These are phyloP conservation scores for Colletotrichum graminicola DNA, from an alignment of 2,329 filamentous ascomycete species.

Conservation along the genomic window DNA sequence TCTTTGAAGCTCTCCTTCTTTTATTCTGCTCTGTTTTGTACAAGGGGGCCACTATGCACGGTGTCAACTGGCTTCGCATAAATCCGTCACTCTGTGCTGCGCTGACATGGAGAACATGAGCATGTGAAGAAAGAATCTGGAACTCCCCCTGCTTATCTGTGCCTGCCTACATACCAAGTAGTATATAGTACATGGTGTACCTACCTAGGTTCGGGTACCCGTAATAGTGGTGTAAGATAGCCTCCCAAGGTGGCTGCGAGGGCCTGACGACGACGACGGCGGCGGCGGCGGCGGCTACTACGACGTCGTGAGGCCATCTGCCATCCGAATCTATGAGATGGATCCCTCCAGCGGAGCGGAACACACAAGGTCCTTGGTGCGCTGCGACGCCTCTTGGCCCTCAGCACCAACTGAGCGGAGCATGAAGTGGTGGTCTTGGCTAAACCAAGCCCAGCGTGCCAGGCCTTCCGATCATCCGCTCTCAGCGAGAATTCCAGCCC, in stretches of 20 bases:
- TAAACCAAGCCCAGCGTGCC: conserved; percentile 33
- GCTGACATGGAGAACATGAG: background rate
- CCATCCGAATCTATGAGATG: background rate
- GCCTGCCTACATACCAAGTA: background rate
- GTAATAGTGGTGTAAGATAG: background rate
- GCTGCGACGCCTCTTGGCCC: background rate
- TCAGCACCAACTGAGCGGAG: background rate
- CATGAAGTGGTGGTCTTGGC: conserved; percentile 29
- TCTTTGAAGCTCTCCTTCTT: background rate
- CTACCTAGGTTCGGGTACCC: background rate
- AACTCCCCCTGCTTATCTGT: background rate
- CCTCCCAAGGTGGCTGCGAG: conserved; percentile 9
- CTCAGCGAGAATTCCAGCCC: conserved; percentile 24
- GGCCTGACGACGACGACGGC: conserved; percentile 6
- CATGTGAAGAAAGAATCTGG: conserved; percentile 10
- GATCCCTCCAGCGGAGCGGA: background rate
- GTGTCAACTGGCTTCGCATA: background rate
- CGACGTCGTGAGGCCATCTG: background rate
- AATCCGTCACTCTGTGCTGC: background rate
- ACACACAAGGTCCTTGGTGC: background rate
- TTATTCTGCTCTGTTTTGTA: background rate
- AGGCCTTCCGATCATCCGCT: conserved; percentile 35
- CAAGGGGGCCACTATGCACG: background rate
- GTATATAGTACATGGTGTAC: too few species aligned
- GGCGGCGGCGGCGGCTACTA: too few species aligned